phyloP scores from a whole-genome alignment of 1,139 yeast genomes.

The Hemisphaericaspora lyxosophila region DNA sequence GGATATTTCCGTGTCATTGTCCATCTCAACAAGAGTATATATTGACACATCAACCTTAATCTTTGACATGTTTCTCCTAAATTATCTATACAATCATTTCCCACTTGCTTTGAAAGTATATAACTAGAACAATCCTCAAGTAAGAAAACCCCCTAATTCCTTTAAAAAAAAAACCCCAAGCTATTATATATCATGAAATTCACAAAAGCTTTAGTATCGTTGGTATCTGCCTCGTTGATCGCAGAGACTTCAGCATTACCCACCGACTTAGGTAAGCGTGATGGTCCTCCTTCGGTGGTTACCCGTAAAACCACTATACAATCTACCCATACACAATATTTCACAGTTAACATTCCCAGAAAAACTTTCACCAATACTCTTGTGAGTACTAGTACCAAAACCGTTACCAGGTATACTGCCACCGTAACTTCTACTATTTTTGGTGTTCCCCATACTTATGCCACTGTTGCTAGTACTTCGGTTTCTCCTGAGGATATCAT shows the following conservation, averaged over 20 bases:
- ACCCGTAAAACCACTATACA: conserved; percentile 40
- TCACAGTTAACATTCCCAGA: conserved; percentile 33
- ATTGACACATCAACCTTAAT: no score
- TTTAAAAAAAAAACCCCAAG: no score
- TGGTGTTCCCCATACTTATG: conserved; percentile 39
- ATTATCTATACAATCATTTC: no score
- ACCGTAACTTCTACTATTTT: conserved; percentile 46
- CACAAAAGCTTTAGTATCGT: conserved; percentile 26
- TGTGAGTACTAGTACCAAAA: conserved; percentile 34
- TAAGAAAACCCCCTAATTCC: no score
- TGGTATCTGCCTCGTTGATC: conserved; percentile 19
- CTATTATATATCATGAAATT: no score
- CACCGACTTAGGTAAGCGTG: conserved; percentile 17
- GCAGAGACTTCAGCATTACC: conserved; percentile 31
- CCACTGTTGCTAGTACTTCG: conserved; percentile 41
- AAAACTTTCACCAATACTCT: conserved; percentile 30
- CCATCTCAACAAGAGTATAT: no score
- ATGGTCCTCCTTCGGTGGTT: conserved; percentile 31
- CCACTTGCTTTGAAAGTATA: no score
- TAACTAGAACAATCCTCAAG: no score
- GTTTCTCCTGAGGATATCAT: conserved; percentile 14
- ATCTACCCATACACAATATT: conserved; percentile 32
- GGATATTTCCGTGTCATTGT: no score
- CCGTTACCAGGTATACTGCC: conserved; percentile 46
- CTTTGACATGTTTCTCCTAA: no score